A percentile compares a stretch with the other conserved stretches of the same genome.
phyloP scores from a whole-genome alignment of 2,329 filamentous ascomycete genomes.

The Phaeosphaeria sp. region DNA sequence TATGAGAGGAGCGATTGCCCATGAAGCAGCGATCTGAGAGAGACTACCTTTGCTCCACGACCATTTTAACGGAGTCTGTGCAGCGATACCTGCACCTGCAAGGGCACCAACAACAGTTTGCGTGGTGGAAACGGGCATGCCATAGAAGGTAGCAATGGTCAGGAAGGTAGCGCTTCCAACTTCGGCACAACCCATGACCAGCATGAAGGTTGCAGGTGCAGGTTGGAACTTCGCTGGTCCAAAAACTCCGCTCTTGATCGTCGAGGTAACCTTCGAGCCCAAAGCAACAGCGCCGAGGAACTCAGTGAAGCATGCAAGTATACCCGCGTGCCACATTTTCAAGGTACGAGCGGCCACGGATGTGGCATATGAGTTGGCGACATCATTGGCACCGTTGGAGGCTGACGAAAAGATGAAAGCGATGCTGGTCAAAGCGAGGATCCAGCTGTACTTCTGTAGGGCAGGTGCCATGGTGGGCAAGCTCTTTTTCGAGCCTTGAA shows the following conservation, averaged over 20 bases:
- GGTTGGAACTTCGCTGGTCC: constrained; percentile 53
- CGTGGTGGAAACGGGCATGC: constrained; percentile 64
- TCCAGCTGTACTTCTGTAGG: constrained; percentile 4
- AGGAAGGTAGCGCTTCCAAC: constrained; percentile 61
- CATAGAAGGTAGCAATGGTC: constrained; percentile 59
- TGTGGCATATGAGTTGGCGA: constrained; percentile 59
- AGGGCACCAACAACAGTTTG: constrained; percentile 66
- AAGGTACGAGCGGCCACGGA: constrained; percentile 56
- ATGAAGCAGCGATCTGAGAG: constrained; percentile 12
- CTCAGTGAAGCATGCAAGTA: constrained; percentile 56
- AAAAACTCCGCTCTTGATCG: constrained; percentile 65
- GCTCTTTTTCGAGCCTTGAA: too few relatives aligned
- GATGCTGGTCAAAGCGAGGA: constrained; percentile 34
- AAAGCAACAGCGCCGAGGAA: constrained; percentile 58
- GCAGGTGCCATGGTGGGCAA: constrained; percentile 2
- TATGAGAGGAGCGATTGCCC: constrained; percentile 54
- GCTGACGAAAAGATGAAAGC: constrained; percentile 46
- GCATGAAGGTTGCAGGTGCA: constrained; percentile 60
- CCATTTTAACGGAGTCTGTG: constrained; percentile 16
- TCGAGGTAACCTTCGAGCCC: constrained; percentile 61
- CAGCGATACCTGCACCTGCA: constrained; percentile 64
- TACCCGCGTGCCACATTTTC: constrained; percentile 57
- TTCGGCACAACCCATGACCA: constrained; percentile 63
- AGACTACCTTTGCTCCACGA: constrained; percentile 16
- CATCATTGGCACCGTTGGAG: constrained; percentile 56